phyloP scores from a whole-genome alignment of 441 rosid genomes.

The Hura crepitans region DNA sequence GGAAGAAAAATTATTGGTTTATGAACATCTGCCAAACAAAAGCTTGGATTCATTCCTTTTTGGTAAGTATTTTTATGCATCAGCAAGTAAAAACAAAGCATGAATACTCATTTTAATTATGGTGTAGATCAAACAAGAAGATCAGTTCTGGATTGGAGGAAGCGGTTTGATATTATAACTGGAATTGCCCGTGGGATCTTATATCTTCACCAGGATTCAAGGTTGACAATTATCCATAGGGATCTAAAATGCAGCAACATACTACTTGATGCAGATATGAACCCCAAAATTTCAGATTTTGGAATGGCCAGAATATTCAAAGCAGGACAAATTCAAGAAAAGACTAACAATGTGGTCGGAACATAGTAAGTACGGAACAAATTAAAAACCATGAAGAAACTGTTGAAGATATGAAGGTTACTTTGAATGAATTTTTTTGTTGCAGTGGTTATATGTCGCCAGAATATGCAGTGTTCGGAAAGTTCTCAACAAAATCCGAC shows the following conservation, averaged over 20 bases:
- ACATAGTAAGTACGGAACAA: slow-evolving; percentile 41
- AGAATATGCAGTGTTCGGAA: slow-evolving; percentile 23
- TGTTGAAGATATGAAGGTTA: background rate
- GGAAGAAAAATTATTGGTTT: slow-evolving; percentile 37
- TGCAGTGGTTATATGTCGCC: slow-evolving; percentile 36
- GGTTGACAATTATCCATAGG: slow-evolving; percentile 40
- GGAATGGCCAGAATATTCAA: slow-evolving; percentile 47
- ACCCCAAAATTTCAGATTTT: slow-evolving; percentile 44
- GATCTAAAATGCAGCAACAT: slow-evolving; percentile 44
- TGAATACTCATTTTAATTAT: no score
- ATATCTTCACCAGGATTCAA: slow-evolving; percentile 47
- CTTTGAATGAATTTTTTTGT: background rate
- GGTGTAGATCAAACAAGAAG: slow-evolving; percentile 23
- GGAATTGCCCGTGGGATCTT: slow-evolving; percentile 45
- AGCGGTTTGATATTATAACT: slow-evolving; percentile 30
- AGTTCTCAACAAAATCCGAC: slow-evolving; percentile 32
- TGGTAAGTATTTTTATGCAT: background rate
- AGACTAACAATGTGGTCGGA: slow-evolving; percentile 40
- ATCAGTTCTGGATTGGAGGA: slow-evolving; percentile 28
- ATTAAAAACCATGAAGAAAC: no score
- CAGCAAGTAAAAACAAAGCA: no score
- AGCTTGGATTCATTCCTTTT: slow-evolving; percentile 19
- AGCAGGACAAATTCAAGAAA: slow-evolving; percentile 31
- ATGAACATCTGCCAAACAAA: slow-evolving; percentile 43
- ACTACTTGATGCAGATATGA: slow-evolving; percentile 37